Evolutionary conservation across 495 filamentous ascomycete species (phyloP).

Genomic region (Penicillium bovifimosum): DNA sequence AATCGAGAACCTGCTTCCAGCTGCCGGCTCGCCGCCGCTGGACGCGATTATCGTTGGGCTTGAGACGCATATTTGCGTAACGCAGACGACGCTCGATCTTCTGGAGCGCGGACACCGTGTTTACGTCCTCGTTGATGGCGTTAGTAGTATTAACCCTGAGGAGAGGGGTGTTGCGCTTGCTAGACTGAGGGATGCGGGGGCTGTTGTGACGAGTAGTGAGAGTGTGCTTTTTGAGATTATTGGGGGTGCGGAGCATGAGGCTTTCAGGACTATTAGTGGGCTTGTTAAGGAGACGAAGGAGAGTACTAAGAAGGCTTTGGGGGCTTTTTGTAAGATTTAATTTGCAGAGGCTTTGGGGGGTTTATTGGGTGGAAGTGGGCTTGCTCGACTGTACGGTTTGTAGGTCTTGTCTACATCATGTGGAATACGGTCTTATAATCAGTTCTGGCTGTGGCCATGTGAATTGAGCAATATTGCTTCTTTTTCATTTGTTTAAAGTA

Average conservation of each 20-base stretch:
- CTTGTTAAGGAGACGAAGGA: slow-evolving; percentile 73
- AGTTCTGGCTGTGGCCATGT: not conserved
- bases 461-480: not conserved
- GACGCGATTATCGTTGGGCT: slow-evolving; percentile 65
- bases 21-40: slow-evolving; percentile 11
- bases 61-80: slow-evolving; percentile 91
- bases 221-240: slow-evolving; percentile 88
- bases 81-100: slow-evolving; percentile 84
- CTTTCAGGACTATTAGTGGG: slow-evolving; percentile 63
- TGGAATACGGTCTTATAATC: not conserved
- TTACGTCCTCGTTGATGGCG: slow-evolving; percentile 86
- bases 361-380: not conserved
- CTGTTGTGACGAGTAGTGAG: slow-evolving; percentile 81
- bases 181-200: slow-evolving; percentile 69
- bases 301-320: slow-evolving; percentile 59
- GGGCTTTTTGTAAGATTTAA: slow-evolving; percentile 64
- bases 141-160: slow-evolving; percentile 75
- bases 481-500: not conserved
- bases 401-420: not conserved
- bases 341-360: not conserved
- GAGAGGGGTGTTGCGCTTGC: slow-evolving; percentile 77
- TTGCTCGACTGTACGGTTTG: not conserved
- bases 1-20: slow-evolving; percentile 32
- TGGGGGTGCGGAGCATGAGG: slow-evolving; percentile 71
- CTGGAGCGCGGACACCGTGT: slow-evolving; percentile 69